phyloP scores from a whole-genome alignment of 768 basidiomycete species.

The Paxillus ammoniavirescens region DNA sequence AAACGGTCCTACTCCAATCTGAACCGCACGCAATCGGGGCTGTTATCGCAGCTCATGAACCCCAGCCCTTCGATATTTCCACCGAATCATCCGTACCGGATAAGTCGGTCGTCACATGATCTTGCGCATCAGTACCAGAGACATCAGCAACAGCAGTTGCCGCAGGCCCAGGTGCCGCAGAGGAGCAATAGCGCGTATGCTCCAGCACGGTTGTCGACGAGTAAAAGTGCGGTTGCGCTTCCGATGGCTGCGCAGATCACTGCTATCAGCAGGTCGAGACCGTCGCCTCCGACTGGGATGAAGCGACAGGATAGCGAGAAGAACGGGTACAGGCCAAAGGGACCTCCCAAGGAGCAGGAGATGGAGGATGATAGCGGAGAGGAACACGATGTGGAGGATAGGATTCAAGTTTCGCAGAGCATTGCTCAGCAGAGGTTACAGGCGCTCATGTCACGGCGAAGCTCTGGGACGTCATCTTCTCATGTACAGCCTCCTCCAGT shows the following conservation, averaged over 20 bases:
- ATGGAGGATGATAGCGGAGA: slow-evolving; percentile 64
- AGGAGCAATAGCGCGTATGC: slow-evolving; percentile 29
- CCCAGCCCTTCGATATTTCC: slow-evolving; percentile 66
- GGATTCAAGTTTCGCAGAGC: slow-evolving; percentile 59
- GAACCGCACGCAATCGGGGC: slow-evolving; percentile 52
- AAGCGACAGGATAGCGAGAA: slow-evolving; percentile 28
- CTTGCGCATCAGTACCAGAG: slow-evolving; percentile 32
- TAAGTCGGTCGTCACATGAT: slow-evolving; percentile 48
- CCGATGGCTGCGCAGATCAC: slow-evolving; percentile 55
- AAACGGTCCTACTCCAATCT: slow-evolving; percentile 60
- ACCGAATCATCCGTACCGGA: slow-evolving; percentile 55
- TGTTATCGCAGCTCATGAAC: slow-evolving; percentile 69
- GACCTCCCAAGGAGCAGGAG: slow-evolving; percentile 61
- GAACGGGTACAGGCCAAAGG: slow-evolving; percentile 59
- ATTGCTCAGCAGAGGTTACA: slow-evolving; percentile 68
- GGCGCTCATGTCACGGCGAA: slow-evolving; percentile 50
- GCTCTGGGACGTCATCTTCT: slow-evolving; percentile 30
- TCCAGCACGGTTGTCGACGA: slow-evolving; percentile 41
- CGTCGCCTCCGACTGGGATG: slow-evolving; percentile 18
- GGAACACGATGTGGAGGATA: slow-evolving; percentile 47
- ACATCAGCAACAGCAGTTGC: slow-evolving; percentile 17
- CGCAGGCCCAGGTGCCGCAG: slow-evolving; percentile 25
- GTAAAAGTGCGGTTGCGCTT: slow-evolving; percentile 57
- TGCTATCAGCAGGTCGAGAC: slow-evolving; percentile 32
- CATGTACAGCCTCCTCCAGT: slow-evolving; percentile 18